Conservation (phyloP, 106 monocot genomes). For the Iris macrosiphon region DNA sequence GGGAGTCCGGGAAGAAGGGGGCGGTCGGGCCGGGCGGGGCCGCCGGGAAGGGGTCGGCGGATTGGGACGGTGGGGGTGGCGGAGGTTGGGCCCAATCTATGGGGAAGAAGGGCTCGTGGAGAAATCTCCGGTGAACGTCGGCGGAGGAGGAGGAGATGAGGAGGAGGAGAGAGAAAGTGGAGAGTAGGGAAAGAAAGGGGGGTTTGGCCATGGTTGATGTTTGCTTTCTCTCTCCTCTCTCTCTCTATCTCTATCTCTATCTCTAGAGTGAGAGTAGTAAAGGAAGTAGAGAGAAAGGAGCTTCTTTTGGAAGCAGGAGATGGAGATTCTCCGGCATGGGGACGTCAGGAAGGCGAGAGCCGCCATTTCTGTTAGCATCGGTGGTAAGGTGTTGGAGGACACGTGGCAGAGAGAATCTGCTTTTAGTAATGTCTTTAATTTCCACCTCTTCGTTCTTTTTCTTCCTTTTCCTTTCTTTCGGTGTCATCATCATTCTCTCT, state of each 20-base stretch:
- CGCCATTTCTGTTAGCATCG: constrained; percentile 2
- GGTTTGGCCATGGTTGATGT: constrained; percentile 1
- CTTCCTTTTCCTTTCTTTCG: neutral
- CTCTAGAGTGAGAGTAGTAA: constrained; percentile 7
- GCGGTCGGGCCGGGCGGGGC: neutral
- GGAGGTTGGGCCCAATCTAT: constrained; percentile 34
- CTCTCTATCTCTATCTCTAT: neutral
- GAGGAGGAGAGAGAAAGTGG: neutral
- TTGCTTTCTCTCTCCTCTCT: neutral
- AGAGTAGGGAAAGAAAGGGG: neutral
- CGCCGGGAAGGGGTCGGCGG: constrained; percentile 1
- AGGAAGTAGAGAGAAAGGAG: constrained; percentile 1
- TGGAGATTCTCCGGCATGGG: neutral
- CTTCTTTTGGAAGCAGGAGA: constrained; percentile 14
- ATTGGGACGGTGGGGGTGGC: constrained; percentile 2
- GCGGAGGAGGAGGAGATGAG: constrained; percentile 1
- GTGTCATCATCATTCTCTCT: too few relatives aligned
- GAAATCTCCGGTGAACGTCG: constrained; percentile 10
- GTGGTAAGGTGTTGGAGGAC: neutral
- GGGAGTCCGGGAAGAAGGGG: constrained; percentile 9
- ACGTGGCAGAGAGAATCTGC: constrained; percentile 3
- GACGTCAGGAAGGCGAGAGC: constrained; percentile 8
- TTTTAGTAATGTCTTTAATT: neutral
- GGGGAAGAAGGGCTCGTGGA: constrained; percentile 28
- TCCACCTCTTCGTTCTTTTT: neutral